phyloP scores from a whole-genome alignment of 2,329 filamentous ascomycete species.

The Aurifilum marmelostoma region DNA sequence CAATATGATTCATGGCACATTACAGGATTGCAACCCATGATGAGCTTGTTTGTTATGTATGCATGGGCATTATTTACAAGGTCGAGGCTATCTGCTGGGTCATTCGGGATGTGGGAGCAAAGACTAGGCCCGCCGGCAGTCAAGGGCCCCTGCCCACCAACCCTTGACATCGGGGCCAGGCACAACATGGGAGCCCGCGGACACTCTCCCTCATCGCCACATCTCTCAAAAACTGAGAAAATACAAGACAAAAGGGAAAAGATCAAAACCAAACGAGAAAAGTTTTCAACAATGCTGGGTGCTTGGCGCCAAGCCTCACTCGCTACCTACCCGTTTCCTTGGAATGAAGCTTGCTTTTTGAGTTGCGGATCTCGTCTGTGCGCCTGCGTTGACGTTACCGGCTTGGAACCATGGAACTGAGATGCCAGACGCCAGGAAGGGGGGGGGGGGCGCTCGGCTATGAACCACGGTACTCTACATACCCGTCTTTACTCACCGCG shows the following conservation, averaged over 20 bases:
- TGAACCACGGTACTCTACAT: not conserved
- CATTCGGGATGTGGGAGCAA: not conserved
- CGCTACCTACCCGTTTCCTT: not conserved
- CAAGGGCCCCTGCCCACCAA: not conserved
- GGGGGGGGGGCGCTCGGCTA: not conserved
- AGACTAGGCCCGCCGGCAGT: not conserved
- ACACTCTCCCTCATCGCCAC: not conserved
- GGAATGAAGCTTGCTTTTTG: slow-evolving; percentile 1
- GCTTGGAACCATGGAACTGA: not conserved
- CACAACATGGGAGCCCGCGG: not conserved
- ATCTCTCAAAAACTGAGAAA: not conserved
- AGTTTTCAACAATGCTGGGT: not conserved
- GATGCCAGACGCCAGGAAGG: not conserved
- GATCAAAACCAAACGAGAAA: not conserved
- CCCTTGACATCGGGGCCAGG: not conserved
- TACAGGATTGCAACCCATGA: not conserved
- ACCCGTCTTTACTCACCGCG: not conserved
- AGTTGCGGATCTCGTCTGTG: slow-evolving; percentile 2
- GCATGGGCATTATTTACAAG: not conserved
- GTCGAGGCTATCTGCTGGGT: not conserved
- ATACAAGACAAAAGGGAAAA: not conserved
- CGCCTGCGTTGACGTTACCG: not conserved
- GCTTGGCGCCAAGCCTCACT: not conserved
- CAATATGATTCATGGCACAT: not conserved
- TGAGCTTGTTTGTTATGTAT: not conserved